Conservation (phyloP, 768 basidiomycete genomes). For the Suillus lakei region DNA sequence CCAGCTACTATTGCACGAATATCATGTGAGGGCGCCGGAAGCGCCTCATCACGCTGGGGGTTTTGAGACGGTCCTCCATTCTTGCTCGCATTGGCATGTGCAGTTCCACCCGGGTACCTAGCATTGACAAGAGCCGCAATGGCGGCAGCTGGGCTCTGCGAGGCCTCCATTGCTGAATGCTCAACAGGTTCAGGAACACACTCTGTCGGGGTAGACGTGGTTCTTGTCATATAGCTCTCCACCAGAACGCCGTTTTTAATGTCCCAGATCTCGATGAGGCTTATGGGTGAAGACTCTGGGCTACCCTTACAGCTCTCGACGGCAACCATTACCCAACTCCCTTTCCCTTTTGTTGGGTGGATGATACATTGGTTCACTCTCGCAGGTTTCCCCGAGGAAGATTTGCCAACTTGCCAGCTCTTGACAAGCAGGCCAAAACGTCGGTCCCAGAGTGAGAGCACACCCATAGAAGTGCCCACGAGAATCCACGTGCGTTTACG, state of each 20-base stretch:
- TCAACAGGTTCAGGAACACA: constrained; percentile 59
- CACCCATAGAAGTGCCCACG: constrained; percentile 84
- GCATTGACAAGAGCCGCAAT: constrained; percentile 83
- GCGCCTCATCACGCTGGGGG: constrained; percentile 36
- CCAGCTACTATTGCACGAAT: constrained; percentile 74
- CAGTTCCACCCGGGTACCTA: constrained; percentile 49
- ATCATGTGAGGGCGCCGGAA: constrained; percentile 61
- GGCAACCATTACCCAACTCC: constrained; percentile 90
- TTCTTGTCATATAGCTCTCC: constrained; percentile 75
- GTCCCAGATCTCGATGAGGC: constrained; percentile 89
- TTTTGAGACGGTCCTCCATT: constrained; percentile 39
- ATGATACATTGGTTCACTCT: constrained; percentile 76
- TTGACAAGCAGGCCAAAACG: constrained; percentile 90
- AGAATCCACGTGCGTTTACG: constrained; percentile 87
- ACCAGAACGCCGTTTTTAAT: constrained; percentile 81
- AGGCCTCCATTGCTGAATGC: constrained; percentile 56
- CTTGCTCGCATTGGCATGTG: constrained; percentile 28
- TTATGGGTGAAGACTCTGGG: constrained; percentile 46
- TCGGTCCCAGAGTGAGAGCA: constrained; percentile 91
- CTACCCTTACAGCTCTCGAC: constrained; percentile 55
- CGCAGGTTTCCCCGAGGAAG: constrained; percentile 53
- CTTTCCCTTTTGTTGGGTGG: constrained; percentile 87
- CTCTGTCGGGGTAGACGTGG: constrained; percentile 47
- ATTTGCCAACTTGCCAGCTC: constrained; percentile 79
- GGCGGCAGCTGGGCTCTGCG: constrained; percentile 68